Base-by-base conservation (phyloP, 192 early-diverging fungal genomes). In the Backusella parvicylindrica region DNA sequence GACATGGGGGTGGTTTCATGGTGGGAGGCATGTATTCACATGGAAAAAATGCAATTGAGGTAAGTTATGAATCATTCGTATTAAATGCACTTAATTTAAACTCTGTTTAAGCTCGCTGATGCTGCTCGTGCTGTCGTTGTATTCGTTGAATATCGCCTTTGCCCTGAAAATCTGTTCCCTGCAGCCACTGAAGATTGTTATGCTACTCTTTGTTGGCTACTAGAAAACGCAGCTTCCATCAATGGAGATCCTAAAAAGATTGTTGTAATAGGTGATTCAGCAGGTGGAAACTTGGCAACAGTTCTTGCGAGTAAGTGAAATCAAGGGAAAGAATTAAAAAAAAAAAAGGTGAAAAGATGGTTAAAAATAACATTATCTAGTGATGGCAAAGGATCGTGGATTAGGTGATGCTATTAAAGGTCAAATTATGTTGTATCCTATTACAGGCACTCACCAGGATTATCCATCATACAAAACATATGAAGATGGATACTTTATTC, bases 231-330 rank as follows among this genome's bases (percentile, higher is more conserved):
- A 6, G n/a, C 31, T 18, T 36, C 41, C 15, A 50, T 70, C 9
- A 64, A 77, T 2, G 35, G 71, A 0, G 56, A 77, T 40, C 64
- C 33, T 15, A 30, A 40, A 18, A 32, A 63, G 7, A 35, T 77
- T 7, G 75, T 65, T 16, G 38, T 77, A 23, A 36, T 60, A 38
- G 75, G 75, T 43, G 75, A 77, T 41, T 71, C 68, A 23, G 75
- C 64, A 11, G 75, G 75, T 4, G 75, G 75, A 66, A 77, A 77
- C 21, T 71, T 65, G 18, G 13, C 64, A 33, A 36, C 32, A 12
- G 33, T 36, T 35, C 33, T 65, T 65, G 35, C 64, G 18, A 13
- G 64, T 65, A 65, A 65, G 64, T 65, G 9, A 26, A 2, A 60
- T n/a, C n/a, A n/a, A n/a, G n/a, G n/a, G n/a, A n/a, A n/a, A n/a